Percentiles rank a stretch among this genome's conserved stretches.
Evolutionary conservation across 2,329 filamentous ascomycete genomes (phyloP).

Genomic region (Sclerotinia sclerotiorum): DNA sequence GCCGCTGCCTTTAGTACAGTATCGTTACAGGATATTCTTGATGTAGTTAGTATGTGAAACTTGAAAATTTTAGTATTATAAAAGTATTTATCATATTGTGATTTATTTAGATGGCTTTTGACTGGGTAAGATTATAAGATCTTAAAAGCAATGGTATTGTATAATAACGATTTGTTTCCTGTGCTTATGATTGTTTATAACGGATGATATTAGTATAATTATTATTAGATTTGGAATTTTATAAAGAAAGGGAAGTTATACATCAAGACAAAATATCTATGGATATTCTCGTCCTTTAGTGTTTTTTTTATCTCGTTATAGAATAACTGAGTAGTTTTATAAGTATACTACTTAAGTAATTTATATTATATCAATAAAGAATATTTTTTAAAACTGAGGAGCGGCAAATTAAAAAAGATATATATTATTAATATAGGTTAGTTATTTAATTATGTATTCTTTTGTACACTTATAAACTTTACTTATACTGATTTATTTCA

Average conservation of each 20-base stretch:
- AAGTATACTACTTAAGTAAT: neutral
- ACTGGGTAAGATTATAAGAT: too few relatives aligned
- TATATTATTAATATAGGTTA: neutral
- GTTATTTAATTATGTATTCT: conserved; percentile 27
- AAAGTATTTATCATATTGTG: too few relatives aligned
- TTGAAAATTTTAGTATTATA: too few relatives aligned
- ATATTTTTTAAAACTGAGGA: neutral
- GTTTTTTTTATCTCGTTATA: neutral
- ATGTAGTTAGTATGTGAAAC: too few relatives aligned
- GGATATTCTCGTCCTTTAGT: neutral
- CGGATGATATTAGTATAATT: too few relatives aligned
- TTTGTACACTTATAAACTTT: conserved; percentile 30
- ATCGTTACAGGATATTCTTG: too few relatives aligned
- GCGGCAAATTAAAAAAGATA: neutral
- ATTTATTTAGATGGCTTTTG: neutral
- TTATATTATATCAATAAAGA: neutral
- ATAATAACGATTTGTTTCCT: conserved; percentile 26
- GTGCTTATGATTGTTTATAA: conserved; percentile 30
- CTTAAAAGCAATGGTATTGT: conserved; percentile 5
- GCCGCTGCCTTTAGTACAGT: too few relatives aligned
- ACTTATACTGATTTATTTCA: conserved; percentile 32
- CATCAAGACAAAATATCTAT: neutral
- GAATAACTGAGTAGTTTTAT: neutral
- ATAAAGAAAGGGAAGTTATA: neutral
- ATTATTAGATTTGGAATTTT: conserved; percentile 1